phyloP scores from a whole-genome alignment of 768 basidiomycete species.

The Mycena latifolia region DNA sequence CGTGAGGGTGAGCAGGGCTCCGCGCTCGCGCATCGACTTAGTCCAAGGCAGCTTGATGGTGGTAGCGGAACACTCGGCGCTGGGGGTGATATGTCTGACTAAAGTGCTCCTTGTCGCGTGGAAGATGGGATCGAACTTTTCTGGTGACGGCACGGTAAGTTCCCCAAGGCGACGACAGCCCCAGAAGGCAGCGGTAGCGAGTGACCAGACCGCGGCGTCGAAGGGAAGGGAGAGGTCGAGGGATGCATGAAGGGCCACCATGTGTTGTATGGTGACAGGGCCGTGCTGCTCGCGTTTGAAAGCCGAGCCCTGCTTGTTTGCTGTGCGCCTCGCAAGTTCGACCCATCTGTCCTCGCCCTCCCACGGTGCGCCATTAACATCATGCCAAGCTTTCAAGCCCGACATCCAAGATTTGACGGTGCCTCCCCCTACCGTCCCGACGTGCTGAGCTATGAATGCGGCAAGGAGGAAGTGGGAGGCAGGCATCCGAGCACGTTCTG shows the following conservation, averaged over 20 bases:
- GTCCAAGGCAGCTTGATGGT: not conserved
- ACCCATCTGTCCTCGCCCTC: conserved; percentile 44
- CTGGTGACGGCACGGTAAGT: conserved; percentile 16
- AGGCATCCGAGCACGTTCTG: conserved; percentile 47
- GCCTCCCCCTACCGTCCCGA: conserved; percentile 32
- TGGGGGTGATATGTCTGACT: not conserved
- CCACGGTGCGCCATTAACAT: too few relatives aligned
- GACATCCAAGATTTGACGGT: too few relatives aligned
- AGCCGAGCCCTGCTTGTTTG: conserved; percentile 40
- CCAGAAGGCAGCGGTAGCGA: conserved; percentile 51
- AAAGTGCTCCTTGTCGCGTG: not conserved
- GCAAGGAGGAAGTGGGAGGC: conserved; percentile 45
- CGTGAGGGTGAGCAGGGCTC: not conserved
- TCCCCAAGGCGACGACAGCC: conserved; percentile 47
- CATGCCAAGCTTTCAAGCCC: too few relatives aligned
- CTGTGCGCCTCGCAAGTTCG: conserved; percentile 21
- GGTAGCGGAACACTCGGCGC: not conserved
- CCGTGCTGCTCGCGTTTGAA: conserved; percentile 33
- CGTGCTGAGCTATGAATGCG: conserved; percentile 40
- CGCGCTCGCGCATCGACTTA: not conserved
- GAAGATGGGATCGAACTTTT: not conserved
- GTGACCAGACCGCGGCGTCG: conserved; percentile 48
- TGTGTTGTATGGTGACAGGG: conserved; percentile 51
- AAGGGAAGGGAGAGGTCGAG: conserved; percentile 26
- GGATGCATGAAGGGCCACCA: conserved; percentile 37